Evolutionary conservation across 1,284 basidiomycete genomes (phyloP).

Genomic region (Ganoderma lingzhi): DNA sequence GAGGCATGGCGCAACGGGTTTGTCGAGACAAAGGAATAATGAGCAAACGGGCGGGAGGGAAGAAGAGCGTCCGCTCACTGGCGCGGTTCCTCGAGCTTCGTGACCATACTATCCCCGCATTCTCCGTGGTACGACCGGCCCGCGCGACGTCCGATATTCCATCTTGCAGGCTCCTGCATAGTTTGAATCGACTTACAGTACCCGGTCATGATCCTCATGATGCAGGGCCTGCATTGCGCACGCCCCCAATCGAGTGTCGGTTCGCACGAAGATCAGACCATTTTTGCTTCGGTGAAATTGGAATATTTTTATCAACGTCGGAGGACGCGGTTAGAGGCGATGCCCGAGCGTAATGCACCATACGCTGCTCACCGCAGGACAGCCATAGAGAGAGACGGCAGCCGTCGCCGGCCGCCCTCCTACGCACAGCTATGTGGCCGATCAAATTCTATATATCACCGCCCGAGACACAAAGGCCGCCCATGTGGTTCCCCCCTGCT

Average conservation of each 20-base stretch:
- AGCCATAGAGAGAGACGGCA: neutral
- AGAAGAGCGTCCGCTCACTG: neutral
- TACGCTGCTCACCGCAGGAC: neutral
- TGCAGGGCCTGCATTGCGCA: neutral
- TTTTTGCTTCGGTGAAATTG: neutral
- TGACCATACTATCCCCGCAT: neutral
- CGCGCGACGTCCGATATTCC: neutral
- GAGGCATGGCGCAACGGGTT: too few species aligned
- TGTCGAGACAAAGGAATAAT: neutral
- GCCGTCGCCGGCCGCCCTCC: neutral
- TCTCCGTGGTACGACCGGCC: neutral
- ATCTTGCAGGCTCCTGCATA: neutral
- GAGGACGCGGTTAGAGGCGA: neutral
- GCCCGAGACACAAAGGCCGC: conserved; percentile 5
- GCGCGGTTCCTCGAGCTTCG: neutral
- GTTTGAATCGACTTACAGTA: neutral
- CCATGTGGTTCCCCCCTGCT: neutral
- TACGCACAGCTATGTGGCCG: neutral
- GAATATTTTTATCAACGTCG: too few species aligned
- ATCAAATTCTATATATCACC: neutral
- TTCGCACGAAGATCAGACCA: neutral
- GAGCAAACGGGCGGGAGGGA: neutral
- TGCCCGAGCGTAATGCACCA: neutral
- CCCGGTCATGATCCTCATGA: neutral
- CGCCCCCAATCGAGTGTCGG: neutral